These are phyloP conservation scores for Mallotus japonicus DNA, from an alignment of 441 rosid species.

Conservation along the genomic window DNA sequence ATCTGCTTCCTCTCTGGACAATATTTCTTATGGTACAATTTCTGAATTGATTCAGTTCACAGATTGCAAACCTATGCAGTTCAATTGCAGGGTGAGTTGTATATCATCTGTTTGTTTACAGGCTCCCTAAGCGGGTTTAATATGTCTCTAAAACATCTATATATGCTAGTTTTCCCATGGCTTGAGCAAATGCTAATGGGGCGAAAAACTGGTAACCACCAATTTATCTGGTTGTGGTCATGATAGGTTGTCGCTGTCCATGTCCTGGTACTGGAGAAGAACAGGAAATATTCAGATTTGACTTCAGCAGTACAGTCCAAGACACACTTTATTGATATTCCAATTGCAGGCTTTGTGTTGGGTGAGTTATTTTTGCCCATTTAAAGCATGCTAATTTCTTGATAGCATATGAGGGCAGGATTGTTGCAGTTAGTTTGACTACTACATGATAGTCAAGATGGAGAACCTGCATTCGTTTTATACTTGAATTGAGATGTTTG, in stretches of 20 bases:
- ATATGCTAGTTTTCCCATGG: background rate
- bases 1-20: conserved; percentile 25
- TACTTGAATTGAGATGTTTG: background rate
- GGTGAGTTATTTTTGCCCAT: conserved; percentile 46
- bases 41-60: conserved; percentile 37
- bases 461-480: background rate
- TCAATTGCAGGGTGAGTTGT: conserved; percentile 63
- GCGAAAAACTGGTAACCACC: background rate
- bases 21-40: conserved; percentile 41
- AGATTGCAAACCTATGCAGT: conserved; percentile 36
- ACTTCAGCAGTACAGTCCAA: conserved; percentile 27
- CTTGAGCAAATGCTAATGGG: background rate
- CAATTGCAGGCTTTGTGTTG: conserved; percentile 70
- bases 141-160: background rate
- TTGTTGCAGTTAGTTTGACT: background rate
- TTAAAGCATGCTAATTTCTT: background rate
- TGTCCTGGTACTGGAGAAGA: conserved; percentile 59
- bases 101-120: background rate
- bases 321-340: conserved; percentile 50
- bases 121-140: background rate
- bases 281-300: conserved; percentile 23
- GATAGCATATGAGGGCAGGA: background rate
- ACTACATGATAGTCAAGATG: background rate
- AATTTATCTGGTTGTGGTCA: conserved; percentile 21
- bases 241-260: conserved; percentile 62